Evolutionary conservation across 2,329 filamentous ascomycete species (phyloP).

Genomic region (Cordyceps militaris): DNA sequence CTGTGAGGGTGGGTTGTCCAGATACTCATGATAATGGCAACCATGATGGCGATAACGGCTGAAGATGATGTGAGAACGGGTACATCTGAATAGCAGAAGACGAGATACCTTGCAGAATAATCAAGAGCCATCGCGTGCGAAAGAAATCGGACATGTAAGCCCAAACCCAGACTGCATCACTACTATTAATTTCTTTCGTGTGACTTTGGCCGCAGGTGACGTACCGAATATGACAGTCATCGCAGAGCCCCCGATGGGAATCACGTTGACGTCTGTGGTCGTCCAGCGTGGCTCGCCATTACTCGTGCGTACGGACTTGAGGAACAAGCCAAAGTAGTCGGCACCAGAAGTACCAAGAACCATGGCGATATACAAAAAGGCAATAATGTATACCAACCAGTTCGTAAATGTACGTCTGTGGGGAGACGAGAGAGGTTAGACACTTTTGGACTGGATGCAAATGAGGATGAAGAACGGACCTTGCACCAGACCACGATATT

Average conservation of each 20-base stretch:
- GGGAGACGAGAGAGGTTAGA: not conserved
- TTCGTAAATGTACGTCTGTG: constrained; percentile 20
- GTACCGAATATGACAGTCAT: constrained; percentile 33
- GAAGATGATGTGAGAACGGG: not conserved
- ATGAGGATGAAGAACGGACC: not conserved
- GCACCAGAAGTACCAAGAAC: constrained; percentile 27
- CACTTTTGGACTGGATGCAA: not conserved
- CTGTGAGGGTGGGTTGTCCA: constrained; percentile 40
- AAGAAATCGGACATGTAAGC: constrained; percentile 43
- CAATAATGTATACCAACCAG: constrained; percentile 26
- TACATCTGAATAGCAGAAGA: not conserved
- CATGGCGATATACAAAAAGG: constrained; percentile 25
- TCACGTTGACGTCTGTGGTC: constrained; percentile 41
- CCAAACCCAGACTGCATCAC: constrained; percentile 43
- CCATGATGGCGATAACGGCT: constrained; percentile 38
- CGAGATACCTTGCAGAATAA: constrained; percentile 36
- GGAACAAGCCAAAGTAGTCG: constrained; percentile 28
- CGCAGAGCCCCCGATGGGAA: constrained; percentile 37
- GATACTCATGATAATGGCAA: constrained; percentile 45
- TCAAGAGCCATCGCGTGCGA: constrained; percentile 42
- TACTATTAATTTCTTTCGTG: not conserved
- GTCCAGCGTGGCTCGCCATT: constrained; percentile 23
- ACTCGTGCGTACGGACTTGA: constrained; percentile 22
- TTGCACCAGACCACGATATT: constrained; percentile 21
- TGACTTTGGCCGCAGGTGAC: not conserved